phyloP scores from a whole-genome alignment of 2,329 filamentous ascomycete genomes.

The Aspergillus sp. region DNA sequence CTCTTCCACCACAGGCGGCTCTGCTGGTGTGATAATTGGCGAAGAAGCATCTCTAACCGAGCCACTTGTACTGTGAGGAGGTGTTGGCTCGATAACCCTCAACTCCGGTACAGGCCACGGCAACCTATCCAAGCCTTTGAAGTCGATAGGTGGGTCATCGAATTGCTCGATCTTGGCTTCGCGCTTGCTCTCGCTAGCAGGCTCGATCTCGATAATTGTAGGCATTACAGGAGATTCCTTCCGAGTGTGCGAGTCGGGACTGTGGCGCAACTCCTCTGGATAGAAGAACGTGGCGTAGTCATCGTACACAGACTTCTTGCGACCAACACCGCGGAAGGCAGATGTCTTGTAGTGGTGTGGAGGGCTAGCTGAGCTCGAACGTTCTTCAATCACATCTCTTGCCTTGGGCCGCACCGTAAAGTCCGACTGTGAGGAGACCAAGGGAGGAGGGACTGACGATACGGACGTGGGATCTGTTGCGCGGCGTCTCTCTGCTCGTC shows the following conservation, averaged over 20 bases:
- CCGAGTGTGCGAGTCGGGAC: slow-evolving; percentile 40
- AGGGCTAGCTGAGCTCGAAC: slow-evolving; percentile 17
- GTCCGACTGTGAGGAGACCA: slow-evolving; percentile 30
- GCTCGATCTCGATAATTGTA: slow-evolving; percentile 37
- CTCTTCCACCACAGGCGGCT: slow-evolving; percentile 48
- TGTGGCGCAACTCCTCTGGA: slow-evolving; percentile 45
- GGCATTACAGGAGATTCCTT: slow-evolving; percentile 30
- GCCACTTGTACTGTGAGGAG: slow-evolving; percentile 53
- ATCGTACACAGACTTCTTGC: slow-evolving; percentile 42
- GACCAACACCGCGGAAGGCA: slow-evolving; percentile 35
- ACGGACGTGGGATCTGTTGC: slow-evolving; percentile 24
- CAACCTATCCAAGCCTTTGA: slow-evolving; percentile 20
- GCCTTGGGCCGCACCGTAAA: slow-evolving; percentile 28
- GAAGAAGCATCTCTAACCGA: slow-evolving; percentile 39
- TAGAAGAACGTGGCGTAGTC: slow-evolving; percentile 50
- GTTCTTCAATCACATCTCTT: slow-evolving; percentile 26
- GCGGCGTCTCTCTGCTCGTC: slow-evolving; percentile 45
- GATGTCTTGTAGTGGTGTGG: slow-evolving; percentile 30
- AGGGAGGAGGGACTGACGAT: slow-evolving; percentile 24
- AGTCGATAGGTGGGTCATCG: slow-evolving; percentile 12
- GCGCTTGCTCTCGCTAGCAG: slow-evolving; percentile 30
- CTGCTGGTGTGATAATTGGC: slow-evolving; percentile 38
- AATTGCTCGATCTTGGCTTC: slow-evolving; percentile 18
- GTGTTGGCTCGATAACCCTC: slow-evolving; percentile 62
- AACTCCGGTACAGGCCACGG: slow-evolving; percentile 58